Evolutionary conservation across 169 alveolate genomes (phyloP).

Genomic region (Plasmodium fragile): DNA sequence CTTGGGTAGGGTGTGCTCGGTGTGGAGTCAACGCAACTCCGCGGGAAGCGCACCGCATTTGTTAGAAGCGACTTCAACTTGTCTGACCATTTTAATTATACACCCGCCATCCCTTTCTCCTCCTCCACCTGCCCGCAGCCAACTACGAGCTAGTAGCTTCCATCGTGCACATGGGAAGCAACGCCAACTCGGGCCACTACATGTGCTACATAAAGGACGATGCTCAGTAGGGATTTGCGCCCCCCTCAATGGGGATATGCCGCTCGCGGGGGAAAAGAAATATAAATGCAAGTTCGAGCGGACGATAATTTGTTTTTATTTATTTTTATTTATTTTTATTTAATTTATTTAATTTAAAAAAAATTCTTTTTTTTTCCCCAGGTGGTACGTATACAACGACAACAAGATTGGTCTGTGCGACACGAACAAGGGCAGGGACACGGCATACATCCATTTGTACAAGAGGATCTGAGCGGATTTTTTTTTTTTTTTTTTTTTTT

Average conservation of each 20-base stretch:
- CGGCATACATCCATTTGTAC: constrained; percentile 56
- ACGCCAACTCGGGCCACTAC: constrained; percentile 91
- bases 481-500: not conserved
- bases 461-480: constrained; percentile 23
- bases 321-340: not conserved
- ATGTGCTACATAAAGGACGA: constrained; percentile 87
- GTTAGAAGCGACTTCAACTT: not conserved
- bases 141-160: constrained; percentile 87
- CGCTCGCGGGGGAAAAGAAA: not conserved
- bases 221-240: constrained; percentile 74
- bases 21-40: too few relatives aligned
- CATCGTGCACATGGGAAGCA: constrained; percentile 90
- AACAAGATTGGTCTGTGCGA: constrained; percentile 44
- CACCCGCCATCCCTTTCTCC: not conserved
- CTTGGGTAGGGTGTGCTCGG: constrained; percentile 49
- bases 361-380: not conserved
- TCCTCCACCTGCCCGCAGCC: constrained; percentile 61
- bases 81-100: not conserved
- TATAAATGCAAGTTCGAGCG: not conserved
- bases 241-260: not conserved
- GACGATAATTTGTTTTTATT: not conserved
- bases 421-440: constrained; percentile 45
- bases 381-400: constrained; percentile 70
- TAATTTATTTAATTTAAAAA: not conserved
- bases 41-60: not conserved